phyloP scores from a whole-genome alignment of 116 monocot species.

The Phalaenopsis hybrid region DNA sequence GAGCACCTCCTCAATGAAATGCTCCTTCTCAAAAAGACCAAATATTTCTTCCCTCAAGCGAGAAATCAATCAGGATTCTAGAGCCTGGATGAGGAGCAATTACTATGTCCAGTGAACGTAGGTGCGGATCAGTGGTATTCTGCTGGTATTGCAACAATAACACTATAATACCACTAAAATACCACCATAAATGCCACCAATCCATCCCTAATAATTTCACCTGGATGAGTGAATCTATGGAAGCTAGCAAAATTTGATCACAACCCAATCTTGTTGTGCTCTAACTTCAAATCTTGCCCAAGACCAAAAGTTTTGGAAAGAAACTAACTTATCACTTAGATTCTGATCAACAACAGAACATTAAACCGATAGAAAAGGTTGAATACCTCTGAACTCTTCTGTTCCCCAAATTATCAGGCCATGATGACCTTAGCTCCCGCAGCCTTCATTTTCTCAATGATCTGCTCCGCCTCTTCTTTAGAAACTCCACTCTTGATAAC shows the following conservation, averaged over 20 bases:
- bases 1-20: not conserved
- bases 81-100: not conserved
- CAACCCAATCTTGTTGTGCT: not conserved
- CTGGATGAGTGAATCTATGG: not conserved
- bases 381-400: slow-evolving; percentile 2
- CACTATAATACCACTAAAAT: too few species aligned
- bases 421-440: slow-evolving; percentile 84
- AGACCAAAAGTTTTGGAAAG: not conserved
- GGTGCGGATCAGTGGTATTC: too few species aligned
- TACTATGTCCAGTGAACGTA: too few species aligned
- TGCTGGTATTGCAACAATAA: too few species aligned
- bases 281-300: not conserved
- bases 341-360: not conserved
- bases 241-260: not conserved
- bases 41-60: not conserved
- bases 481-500: slow-evolving; percentile 78
- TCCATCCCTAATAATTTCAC: too few species aligned
- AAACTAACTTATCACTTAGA: not conserved
- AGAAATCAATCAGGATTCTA: not conserved
- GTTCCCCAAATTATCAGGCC: slow-evolving; percentile 29
- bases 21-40: not conserved
- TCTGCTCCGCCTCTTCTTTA: slow-evolving; percentile 71
- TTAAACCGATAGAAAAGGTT: not conserved
- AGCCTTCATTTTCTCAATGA: slow-evolving; percentile 84
- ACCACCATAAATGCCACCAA: too few species aligned